phyloP scores from a whole-genome alignment of 2,329 filamentous ascomycete species.

The Calycina marina region DNA sequence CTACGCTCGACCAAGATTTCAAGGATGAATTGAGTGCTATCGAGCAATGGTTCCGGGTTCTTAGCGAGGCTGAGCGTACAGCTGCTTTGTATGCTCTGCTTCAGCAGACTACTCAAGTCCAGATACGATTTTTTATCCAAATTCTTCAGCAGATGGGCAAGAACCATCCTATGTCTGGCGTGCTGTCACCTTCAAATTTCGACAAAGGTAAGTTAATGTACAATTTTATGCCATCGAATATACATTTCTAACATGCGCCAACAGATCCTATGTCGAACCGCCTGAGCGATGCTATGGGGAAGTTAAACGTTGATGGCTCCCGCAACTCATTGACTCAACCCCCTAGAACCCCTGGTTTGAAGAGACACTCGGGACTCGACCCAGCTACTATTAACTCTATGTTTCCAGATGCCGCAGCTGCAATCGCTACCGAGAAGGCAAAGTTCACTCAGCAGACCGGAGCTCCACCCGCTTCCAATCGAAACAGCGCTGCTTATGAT shows the following conservation, averaged over 20 bases:
- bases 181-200: slow-evolving; percentile 88
- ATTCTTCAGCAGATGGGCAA: slow-evolving; percentile 98
- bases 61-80: slow-evolving; percentile 92
- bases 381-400: slow-evolving; percentile 91
- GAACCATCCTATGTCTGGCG: slow-evolving; percentile 90
- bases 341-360: slow-evolving; percentile 61
- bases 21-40: slow-evolving; percentile 98
- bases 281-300: slow-evolving; percentile 91
- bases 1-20: slow-evolving; percentile 97
- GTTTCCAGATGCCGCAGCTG: slow-evolving; percentile 96
- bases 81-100: slow-evolving; percentile 89
- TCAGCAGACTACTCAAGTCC: slow-evolving; percentile 96
- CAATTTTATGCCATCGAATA: neutral
- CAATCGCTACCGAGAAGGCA: slow-evolving; percentile 96
- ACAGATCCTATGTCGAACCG: slow-evolving; percentile 98
- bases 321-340: slow-evolving; percentile 77
- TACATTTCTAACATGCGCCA: too few species aligned
- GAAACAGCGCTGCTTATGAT: slow-evolving; percentile 74
- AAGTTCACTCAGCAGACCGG: slow-evolving; percentile 95
- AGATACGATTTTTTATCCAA: slow-evolving; percentile 98
- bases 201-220: slow-evolving; percentile 60
- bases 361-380: slow-evolving; percentile 91
- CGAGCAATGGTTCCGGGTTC: slow-evolving; percentile 96
- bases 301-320: slow-evolving; percentile 74
- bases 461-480: slow-evolving; percentile 76